Conservation (phyloP, 495 filamentous ascomycete species). For the Neurospora sp. region DNA sequence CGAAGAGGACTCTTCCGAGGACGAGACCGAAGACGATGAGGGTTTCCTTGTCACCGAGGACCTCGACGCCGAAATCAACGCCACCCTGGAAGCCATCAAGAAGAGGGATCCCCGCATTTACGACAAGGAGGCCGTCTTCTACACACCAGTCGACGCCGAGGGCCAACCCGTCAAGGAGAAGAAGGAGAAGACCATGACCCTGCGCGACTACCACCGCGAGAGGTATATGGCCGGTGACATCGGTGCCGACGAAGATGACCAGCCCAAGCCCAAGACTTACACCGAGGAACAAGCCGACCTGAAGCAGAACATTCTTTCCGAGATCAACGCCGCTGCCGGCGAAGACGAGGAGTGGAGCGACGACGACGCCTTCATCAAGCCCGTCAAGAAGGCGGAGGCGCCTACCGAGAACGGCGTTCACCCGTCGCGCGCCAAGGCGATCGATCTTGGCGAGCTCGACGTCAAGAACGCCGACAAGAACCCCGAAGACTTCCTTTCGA, state of each 20-base stretch:
- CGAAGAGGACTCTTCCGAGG: slow-evolving; percentile 47
- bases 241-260: slow-evolving; percentile 44
- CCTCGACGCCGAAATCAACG: slow-evolving; percentile 77
- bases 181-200: slow-evolving; percentile 73
- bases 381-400: slow-evolving; percentile 38
- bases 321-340: slow-evolving; percentile 59
- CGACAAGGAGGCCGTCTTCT: slow-evolving; percentile 69
- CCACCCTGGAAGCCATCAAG: slow-evolving; percentile 74
- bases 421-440: slow-evolving; percentile 34
- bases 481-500: slow-evolving; percentile 79
- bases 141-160: slow-evolving; percentile 48
- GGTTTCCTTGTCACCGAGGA: slow-evolving; percentile 70
- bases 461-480: slow-evolving; percentile 77
- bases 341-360: slow-evolving; percentile 52
- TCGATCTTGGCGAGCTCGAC: slow-evolving; percentile 47
- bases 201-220: slow-evolving; percentile 83
- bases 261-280: slow-evolving; percentile 54
- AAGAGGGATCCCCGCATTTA: slow-evolving; percentile 86
- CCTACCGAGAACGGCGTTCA: slow-evolving; percentile 26
- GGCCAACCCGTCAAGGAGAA: slow-evolving; percentile 34
- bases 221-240: slow-evolving; percentile 59
- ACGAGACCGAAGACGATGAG: slow-evolving; percentile 83
- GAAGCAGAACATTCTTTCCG: slow-evolving; percentile 61
- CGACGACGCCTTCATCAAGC: slow-evolving; percentile 60
- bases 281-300: slow-evolving; percentile 75